Evolutionary conservation across 306 rosid species (phyloP).

Genomic region (Gleditsia sinensis): DNA sequence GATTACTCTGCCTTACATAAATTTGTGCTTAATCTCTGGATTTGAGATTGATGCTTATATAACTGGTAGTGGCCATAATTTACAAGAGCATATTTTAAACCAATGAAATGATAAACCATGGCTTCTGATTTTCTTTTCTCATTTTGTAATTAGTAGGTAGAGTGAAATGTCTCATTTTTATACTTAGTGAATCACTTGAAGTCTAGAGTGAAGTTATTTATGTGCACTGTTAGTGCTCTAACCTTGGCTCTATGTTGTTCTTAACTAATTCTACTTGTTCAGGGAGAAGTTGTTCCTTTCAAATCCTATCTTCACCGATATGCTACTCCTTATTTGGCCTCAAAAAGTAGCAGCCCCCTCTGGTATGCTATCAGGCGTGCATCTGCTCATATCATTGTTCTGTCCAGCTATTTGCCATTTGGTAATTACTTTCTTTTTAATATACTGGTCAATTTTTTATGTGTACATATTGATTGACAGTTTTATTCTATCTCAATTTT

Average conservation of each 20-base stretch:
- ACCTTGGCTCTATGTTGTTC: slow-evolving; percentile 3
- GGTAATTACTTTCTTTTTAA: slow-evolving; percentile 52
- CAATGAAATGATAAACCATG: not conserved
- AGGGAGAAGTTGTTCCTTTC: too few relatives aligned
- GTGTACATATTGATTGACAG: slow-evolving; percentile 1
- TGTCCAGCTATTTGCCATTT: slow-evolving; percentile 83
- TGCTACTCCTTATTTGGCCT: too few relatives aligned
- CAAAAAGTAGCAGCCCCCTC: too few relatives aligned
- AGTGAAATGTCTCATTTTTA: not conserved
- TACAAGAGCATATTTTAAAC: not conserved
- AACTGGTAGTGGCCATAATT: too few relatives aligned
- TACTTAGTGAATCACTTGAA: not conserved
- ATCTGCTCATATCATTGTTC: slow-evolving; percentile 86
- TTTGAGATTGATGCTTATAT: too few relatives aligned
- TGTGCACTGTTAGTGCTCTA: slow-evolving; percentile 8
- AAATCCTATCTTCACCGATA: too few relatives aligned
- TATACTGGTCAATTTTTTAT: slow-evolving; percentile 11
- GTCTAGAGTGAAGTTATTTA: slow-evolving; percentile 17
- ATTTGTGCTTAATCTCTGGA: too few relatives aligned
- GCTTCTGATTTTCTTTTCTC: slow-evolving; percentile 15
- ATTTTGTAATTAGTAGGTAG: slow-evolving; percentile 22
- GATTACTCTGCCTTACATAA: not conserved
- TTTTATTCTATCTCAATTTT: too few relatives aligned
- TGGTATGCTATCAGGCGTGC: slow-evolving; percentile 91
- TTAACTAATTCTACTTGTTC: slow-evolving; percentile 25